phyloP scores from a whole-genome alignment of 139 green algal genomes.

The Closterium sp. region DNA sequence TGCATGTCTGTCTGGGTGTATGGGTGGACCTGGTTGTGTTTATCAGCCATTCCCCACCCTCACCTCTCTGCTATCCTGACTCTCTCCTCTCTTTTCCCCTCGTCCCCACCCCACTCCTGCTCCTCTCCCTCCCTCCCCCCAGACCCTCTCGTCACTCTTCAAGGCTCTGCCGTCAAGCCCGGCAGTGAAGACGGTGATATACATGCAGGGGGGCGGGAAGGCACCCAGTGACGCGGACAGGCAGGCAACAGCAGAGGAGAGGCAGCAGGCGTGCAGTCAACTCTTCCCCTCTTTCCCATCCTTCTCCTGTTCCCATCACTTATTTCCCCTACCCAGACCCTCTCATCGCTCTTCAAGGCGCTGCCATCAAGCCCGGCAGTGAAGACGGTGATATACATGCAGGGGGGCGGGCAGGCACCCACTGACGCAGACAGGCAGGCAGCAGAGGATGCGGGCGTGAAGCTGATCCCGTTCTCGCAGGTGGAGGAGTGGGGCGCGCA shows the following conservation, averaged over 20 bases:
- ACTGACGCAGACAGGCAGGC: background rate
- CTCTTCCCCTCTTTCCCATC: no score
- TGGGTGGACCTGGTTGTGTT: background rate
- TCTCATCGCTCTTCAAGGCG: background rate
- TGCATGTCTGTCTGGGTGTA: background rate
- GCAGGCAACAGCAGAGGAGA: no score
- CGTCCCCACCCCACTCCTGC: no score
- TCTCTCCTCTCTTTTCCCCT: background rate
- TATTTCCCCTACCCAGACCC: background rate
- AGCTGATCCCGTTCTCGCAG: background rate
- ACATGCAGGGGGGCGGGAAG: no score
- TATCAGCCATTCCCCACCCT: background rate
- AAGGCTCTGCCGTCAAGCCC: no score
- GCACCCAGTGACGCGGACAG: no score
- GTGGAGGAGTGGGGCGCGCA: background rate
- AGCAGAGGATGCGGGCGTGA: background rate
- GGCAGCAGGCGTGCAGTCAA: no score
- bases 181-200: no score
- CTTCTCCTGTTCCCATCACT: no score
- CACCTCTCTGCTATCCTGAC: background rate
- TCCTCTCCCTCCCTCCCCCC: background rate
- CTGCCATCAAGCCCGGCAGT: background rate
- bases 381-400: background rate
- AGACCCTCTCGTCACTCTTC: no score
- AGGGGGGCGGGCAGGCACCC: background rate